Evolutionary conservation across 352 stramenopile genomes (phyloP), one percentile per base, ranked within the genome.

Genomic region (Pythium plurisporium): DNA sequence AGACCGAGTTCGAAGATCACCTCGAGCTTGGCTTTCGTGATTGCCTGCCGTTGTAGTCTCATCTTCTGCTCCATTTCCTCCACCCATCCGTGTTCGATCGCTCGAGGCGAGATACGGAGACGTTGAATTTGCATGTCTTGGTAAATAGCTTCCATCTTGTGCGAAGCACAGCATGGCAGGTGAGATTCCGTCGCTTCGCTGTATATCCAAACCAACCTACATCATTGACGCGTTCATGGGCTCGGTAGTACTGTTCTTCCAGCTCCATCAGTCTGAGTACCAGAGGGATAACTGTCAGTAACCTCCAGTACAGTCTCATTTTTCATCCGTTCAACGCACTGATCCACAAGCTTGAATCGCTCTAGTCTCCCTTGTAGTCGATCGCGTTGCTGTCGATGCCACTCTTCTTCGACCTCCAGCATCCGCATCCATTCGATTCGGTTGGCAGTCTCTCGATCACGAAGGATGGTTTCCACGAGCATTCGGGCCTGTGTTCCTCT

Each of bases 21-120:
- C 6, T 82, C 57, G 26, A 89, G 43, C 25, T 91, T 93, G 17
- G 82, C 25, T 22, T 65, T 33, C 6, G 80, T 90, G 65, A 93
- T 91, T 20, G 72, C 44, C 11, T 55, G 41, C 17, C 80, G 75
- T 50, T 93, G 79, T 9, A 58, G 25, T 8, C 79, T 72, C 65
- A 90, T 85, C 49, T 90, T 90, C 3, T 65, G 65, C 33, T 93
- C 80, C 80, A 93, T 91, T 36, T 89, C 80, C 69, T 89, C 79
- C 1, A 93, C 75, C 83, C 80, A 93, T 1, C 83, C 83, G 8
- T 91, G 77, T 23, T 89, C 77, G 27, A 93, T 91, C 3, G 83
- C 83, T 10, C 83, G 73, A 2, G 83, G 80, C 1, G 80, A 93
- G 12, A 93, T 70, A 10, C 79, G 77, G 52, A 87, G 68, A 1